These are phyloP conservation scores for Coemansia sp. DNA, from an alignment of 192 early-diverging fungal species.

Conservation along the genomic window DNA sequence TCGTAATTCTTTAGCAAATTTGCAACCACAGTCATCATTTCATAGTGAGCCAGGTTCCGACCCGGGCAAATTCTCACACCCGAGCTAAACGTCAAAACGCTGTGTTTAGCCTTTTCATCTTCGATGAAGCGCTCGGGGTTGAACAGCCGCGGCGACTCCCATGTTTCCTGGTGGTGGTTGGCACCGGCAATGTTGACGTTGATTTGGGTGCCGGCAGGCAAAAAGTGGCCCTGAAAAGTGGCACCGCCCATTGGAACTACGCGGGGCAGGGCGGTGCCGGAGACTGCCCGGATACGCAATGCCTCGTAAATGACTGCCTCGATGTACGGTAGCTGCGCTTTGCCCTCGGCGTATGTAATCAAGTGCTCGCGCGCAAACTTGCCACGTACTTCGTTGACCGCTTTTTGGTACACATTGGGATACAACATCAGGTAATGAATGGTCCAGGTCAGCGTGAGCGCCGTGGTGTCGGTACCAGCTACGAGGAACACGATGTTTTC, in stretches of 20 bases:
- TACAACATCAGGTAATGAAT: slow-evolving; percentile 37
- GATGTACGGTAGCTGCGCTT: slow-evolving; percentile 33
- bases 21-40: slow-evolving; percentile 37
- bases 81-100: slow-evolving; percentile 34
- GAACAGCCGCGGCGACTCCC: slow-evolving; percentile 31
- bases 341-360: slow-evolving; percentile 37
- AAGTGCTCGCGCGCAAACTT: slow-evolving; percentile 26
- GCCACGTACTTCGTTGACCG: slow-evolving; percentile 28
- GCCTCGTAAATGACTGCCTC: slow-evolving; percentile 51
- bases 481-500: slow-evolving; percentile 32
- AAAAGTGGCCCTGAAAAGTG: slow-evolving; percentile 31
- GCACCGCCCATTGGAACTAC: slow-evolving; percentile 37
- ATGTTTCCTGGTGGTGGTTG: slow-evolving; percentile 27
- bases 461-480: slow-evolving; percentile 45
- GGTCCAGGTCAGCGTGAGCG: slow-evolving; percentile 36
- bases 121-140: slow-evolving; percentile 46
- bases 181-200: slow-evolving; percentile 22
- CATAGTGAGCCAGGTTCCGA: slow-evolving; percentile 36
- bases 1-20: slow-evolving; percentile 47
- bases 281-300: slow-evolving; percentile 30
- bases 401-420: slow-evolving; percentile 18
- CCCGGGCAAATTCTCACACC: slow-evolving; percentile 45
- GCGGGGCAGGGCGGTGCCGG: slow-evolving; percentile 16
- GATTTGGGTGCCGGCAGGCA: slow-evolving; percentile 32
- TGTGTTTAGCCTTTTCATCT: slow-evolving; percentile 19